Base-by-base conservation (phyloP, 257 asterid species). In the Marsdenia floribunda region DNA sequence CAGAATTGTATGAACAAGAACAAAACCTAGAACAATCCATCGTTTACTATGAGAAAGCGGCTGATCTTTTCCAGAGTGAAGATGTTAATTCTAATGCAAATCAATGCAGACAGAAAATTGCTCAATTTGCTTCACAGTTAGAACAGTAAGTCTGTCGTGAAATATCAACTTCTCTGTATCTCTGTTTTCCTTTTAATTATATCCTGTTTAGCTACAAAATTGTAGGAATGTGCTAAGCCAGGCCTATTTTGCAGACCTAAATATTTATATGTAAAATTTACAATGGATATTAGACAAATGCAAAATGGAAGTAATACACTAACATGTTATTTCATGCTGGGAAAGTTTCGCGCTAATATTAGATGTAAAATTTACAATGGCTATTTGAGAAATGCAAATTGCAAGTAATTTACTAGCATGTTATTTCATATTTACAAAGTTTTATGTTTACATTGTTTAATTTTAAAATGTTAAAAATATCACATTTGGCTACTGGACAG, bases 41-140 rank as follows among this genome's bases (percentile, higher is more conserved):
- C 80, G 85, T 70, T 72, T 90, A 86, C 89, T 92, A 90, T 79
- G 97, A 92, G 75, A 89, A 76, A 84, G 97, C 99, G 77, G 87
- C 97, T 85, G 99, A 94, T 82, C 95, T 92, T 82, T 94, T 89
- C 82, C 90, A 86, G 84, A 87, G 92, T 76, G 97, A 94, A 83
- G 96, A 92, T 21, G 95, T 81, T 22, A 89, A 92, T 22, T 85
- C 97, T 70, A 77, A 93, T 69, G 96, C 97, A 72, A 93, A 92
- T 81, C 97, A 93, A 79, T 93, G 98, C 95, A 90, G 88, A 82
- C 97, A 89, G 85, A 93, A 91, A 87, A 78, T 93, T 73, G 97
- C 98, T 1, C 96, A 93, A 76, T 91, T 89, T 82, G 91, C 97
- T 80, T 90, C 98, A 75, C 93, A 90, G 82, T 70, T 93, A 21